Base-by-base conservation (phyloP, 352 stramenopile genomes). In the Thraustochytrium sp. region DNA sequence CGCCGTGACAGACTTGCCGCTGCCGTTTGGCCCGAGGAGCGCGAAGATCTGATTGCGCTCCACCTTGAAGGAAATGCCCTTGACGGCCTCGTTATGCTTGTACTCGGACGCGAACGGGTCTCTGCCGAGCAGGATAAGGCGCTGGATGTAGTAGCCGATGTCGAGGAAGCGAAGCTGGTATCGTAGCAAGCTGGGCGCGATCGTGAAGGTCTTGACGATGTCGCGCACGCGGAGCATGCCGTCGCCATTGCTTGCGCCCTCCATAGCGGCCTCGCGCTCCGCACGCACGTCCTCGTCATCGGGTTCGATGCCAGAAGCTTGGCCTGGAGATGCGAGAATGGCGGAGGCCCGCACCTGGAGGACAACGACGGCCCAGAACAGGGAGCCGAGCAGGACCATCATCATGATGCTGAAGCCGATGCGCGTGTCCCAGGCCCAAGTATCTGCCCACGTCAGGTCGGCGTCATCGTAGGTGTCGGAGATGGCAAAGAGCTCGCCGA, bases 11-110 rank as follows among this genome's bases (percentile, higher is more conserved):
- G 86, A 86, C 48, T 89, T 89, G 40, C 86, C 86, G 23, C 82
- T 82, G 18, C 86, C 86, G 63, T 89, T 89, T 40, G 87, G 86
- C 21, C 86, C 86, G 13, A 89, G 84, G 9, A 89, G 74, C 18
- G 63, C 85, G 11, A 83, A 86, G 63, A 88, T 85, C 31, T 87
- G 51, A 23, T 85, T 76, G 23, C 76, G 46, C 26, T 86, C 54
- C 34, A 84, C 40, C 9, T 11, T 29, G 59, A 84, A 75, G 37
- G 34, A 61, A 23, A 84, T 11, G 26, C 61, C 61, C 75, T 84
- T 84, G 40, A 84, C 75, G 37, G 75, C 75, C 38, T 68, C 42
- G n/a, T 84, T 84, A n/a, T 13, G 5, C 16, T n/a, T 44, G 53
- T 44, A 80, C 48, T 40, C 29, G 48, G 23, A 21, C 68, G 23